Evolutionary conservation across 1,284 basidiomycete genomes (phyloP), one percentile per base, ranked within the genome.

Genomic region (Golubevia pallescens): DNA sequence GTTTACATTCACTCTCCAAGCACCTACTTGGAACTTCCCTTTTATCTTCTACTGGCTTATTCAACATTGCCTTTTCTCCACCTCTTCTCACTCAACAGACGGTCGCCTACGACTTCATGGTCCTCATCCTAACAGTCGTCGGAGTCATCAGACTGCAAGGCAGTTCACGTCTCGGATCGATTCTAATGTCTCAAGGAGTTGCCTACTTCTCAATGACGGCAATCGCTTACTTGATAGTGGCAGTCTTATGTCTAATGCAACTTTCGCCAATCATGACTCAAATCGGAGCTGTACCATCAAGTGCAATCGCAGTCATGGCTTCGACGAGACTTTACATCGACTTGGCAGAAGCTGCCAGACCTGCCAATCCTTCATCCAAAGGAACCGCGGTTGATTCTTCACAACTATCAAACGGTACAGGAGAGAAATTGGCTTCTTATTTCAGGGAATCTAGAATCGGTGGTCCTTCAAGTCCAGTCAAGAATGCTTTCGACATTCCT

Each of bases 231-330:
- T 48, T 48, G 42, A 16, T 48, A 10, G 42, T 48, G 13, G 16
- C 42, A 10, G 16, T 48, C 16, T 6, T 48, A 16, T 48, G 42
- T 16, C 16, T 48, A 10, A 48, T 48, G 42, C 67, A 75, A 61
- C 60, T 75, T n/a, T 70, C 68, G 58, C 73, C 77, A 2, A 58
- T 74, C 60, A 77, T 79, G 75, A 70, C 75, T 54, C 65, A 73
- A 48, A 66, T 75, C 62, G 60, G 60, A 14, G 73, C 75, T 19
- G 65, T 79, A 53, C 77, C 77, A 0, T 64, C 65, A 51, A 58
- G 70, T 14, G 67, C 68, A n/a, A 16, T 48, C 16, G 69, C 67
- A 62, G 70, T 79, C 63, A 65, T 75, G 59, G 69, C 67, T 57
- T 59, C 69, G 2, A 77, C 74, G 6, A 67, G 74, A 1, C 70